Evolutionary conservation across 1,139 yeast genomes (phyloP).

Genomic region (Yamadazyma conglobata): DNA sequence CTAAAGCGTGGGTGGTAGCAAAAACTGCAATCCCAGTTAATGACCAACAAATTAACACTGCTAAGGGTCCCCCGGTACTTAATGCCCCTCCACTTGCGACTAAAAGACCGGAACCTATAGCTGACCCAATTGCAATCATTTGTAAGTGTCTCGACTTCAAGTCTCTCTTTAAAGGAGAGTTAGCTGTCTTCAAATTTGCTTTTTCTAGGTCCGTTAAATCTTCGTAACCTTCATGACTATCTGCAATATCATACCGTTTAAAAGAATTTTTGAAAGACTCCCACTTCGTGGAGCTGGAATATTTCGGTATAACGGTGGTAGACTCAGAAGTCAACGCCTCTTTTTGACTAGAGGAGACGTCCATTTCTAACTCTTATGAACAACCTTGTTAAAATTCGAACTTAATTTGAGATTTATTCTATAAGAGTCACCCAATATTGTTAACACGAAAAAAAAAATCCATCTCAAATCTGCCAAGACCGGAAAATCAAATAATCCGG

Average conservation of each 20-base stretch:
- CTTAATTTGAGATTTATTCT: too few relatives aligned
- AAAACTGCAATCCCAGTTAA: constrained; percentile 25
- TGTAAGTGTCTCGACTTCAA: constrained; percentile 39
- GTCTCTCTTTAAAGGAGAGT: constrained; percentile 35
- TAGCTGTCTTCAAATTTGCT: constrained; percentile 36
- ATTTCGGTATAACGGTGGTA: background rate
- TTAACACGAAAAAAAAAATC: too few relatives aligned
- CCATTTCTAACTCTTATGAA: too few relatives aligned
- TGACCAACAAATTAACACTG: constrained; percentile 52
- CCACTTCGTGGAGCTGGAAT: constrained; percentile 26
- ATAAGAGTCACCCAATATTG: too few relatives aligned
- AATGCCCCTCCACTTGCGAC: constrained; percentile 37
- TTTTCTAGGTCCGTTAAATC: constrained; percentile 33
- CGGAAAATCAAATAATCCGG: too few relatives aligned
- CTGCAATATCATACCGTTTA: constrained; percentile 17
- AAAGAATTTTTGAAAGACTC: constrained; percentile 39
- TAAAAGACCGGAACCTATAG: constrained; percentile 59
- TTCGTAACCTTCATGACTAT: constrained; percentile 16
- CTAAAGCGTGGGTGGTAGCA: constrained; percentile 40
- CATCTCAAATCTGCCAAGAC: too few relatives aligned
- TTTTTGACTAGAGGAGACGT: background rate
- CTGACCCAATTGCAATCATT: constrained; percentile 81
- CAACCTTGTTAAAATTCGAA: too few relatives aligned
- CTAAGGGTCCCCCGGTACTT: constrained; percentile 63
- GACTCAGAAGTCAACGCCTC: too few relatives aligned